Conservation (phyloP, 352 stramenopile species). For the Pythium dissimile region DNA sequence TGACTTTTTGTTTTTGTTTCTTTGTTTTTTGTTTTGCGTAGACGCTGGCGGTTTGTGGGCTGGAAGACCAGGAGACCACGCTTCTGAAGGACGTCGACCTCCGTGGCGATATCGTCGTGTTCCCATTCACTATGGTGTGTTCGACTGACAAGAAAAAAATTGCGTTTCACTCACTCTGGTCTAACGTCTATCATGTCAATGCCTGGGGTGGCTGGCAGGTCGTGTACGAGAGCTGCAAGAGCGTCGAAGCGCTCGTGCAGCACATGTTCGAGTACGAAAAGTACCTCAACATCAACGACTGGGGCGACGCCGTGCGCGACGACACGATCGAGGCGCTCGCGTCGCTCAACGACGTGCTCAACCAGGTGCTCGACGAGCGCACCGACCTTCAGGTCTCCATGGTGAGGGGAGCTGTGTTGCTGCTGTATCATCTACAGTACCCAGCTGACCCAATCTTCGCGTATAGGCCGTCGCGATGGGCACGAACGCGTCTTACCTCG, state of each 20-base stretch:
- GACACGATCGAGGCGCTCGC: constrained; percentile 75
- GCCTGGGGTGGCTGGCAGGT: no score
- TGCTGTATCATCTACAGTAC: neutral
- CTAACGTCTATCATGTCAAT: no score
- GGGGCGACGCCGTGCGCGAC: constrained; percentile 68
- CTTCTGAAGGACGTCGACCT: constrained; percentile 63
- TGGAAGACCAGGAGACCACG: constrained; percentile 47
- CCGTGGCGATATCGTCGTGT: constrained; percentile 32
- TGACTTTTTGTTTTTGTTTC: neutral
- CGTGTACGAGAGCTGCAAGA: constrained; percentile 57
- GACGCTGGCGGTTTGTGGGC: constrained; percentile 46
- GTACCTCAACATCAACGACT: constrained; percentile 77
- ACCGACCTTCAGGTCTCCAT: constrained; percentile 73
- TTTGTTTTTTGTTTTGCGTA: constrained; percentile 12
- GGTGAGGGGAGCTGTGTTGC: constrained; percentile 23
- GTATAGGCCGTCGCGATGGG: constrained; percentile 65
- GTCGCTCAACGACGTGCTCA: constrained; percentile 67
- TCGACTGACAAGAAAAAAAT: no score
- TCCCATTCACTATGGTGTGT: constrained; percentile 56
- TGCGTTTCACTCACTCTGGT: no score
- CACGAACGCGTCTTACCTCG: constrained; percentile 67
- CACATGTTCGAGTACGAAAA: constrained; percentile 82
- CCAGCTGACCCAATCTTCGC: neutral
- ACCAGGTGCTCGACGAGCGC: constrained; percentile 72
- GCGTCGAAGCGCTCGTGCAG: constrained; percentile 55